Base-by-base conservation (phyloP, 2,329 filamentous ascomycete species). In the Iodosphaeria phyllophila region DNA sequence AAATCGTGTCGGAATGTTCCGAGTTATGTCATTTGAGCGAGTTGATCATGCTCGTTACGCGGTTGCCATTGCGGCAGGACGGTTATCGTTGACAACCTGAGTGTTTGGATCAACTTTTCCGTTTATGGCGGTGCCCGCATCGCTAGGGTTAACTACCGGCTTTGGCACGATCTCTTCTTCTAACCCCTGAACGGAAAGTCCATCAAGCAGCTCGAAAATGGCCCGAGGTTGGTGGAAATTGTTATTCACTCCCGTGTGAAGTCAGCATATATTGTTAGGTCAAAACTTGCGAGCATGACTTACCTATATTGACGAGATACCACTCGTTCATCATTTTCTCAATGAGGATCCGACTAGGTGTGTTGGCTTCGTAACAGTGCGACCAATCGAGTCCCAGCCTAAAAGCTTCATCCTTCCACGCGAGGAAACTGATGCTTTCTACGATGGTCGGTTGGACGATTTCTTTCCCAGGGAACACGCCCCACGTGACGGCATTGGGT, bases 391-490 rank as follows among this genome's bases (percentile, higher is more conserved):
- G 65, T 27, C 89, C 89, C 7, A 98, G 64, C 32, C 79, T 71
- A 59, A 83, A 98, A 10, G 92, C 91, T 52, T 98, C 89, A 38
- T 98, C 89, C 53, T 92, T 92, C 89, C 89, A 98, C 3, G 89
- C 89, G 27, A 98, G 59, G 64, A 98, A 98, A 47, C 80, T 92
- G 47, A 98, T 75, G 11, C 80, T 91, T 55, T 98, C 89, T 26
- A 98, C 89, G 40, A 98, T 93, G n/a, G 89, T 98, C 9, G 89
- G 89, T 50, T 98, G 89, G n/a, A 98, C 84, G 44, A 98, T 93
- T 51, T 98, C 89, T 49, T 95, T 92, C 30, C 89, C 89, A 0
- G 89, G 86, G 57, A 95, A 98, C 17, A 98, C 91, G 51, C 89
- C 89, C 89, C 89, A 98, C 2, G 89, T 98, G 24, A 98, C 79